A percentile compares a stretch with the other conserved stretches of the same genome.
Evolutionary conservation across 257 asterid genomes (phyloP).

Genomic region (Petrea volubilis): DNA sequence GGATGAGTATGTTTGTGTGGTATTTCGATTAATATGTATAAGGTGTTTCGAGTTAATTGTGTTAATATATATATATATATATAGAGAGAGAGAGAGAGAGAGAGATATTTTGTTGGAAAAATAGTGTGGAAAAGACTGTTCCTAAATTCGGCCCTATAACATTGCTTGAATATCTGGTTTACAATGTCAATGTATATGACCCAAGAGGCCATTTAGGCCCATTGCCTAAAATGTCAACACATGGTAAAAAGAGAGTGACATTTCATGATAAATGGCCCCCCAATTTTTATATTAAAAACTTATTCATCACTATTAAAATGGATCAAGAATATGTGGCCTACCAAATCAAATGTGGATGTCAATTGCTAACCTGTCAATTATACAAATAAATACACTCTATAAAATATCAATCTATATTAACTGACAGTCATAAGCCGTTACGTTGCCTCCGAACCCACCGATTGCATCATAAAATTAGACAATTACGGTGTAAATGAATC

Average conservation of each 20-base stretch:
- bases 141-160: not conserved
- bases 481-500: too few species aligned
- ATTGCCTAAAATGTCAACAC: not conserved
- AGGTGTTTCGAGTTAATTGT: too few species aligned
- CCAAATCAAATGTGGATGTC: slow-evolving; percentile 13
- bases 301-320: not conserved
- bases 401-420: too few species aligned
- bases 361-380: not conserved
- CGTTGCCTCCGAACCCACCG: too few species aligned
- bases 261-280: slow-evolving; percentile 9
- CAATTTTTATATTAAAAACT: not conserved
- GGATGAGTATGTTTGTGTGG: too few species aligned
- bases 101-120: not conserved
- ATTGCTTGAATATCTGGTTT: not conserved
- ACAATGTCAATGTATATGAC: not conserved
- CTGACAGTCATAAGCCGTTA: too few species aligned
- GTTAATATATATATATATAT: too few species aligned
- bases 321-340: slow-evolving; percentile 25
- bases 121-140: not conserved
- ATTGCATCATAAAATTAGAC: too few species aligned
- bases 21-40: too few species aligned
- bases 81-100: too few species aligned
- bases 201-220: slow-evolving; percentile 11
- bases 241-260: not conserved
- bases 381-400: not conserved